Evolutionary conservation across 805 yeast species (phyloP).

Genomic region (Lachancea dasiensis): DNA sequence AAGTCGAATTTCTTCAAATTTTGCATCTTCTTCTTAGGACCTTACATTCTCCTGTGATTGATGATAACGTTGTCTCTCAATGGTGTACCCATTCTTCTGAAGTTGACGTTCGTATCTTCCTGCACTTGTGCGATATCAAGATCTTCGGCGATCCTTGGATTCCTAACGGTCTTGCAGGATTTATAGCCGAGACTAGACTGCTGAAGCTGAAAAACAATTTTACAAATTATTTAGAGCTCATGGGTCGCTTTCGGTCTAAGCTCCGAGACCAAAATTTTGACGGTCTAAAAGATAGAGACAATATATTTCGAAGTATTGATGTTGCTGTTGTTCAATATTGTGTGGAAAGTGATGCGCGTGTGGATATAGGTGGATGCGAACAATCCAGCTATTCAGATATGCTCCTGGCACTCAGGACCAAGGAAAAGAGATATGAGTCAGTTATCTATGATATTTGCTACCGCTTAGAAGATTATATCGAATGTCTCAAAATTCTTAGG

Average conservation of each 20-base stretch:
- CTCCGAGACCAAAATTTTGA: slow-evolving; percentile 3
- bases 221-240: slow-evolving; percentile 8
- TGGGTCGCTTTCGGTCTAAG: slow-evolving; percentile 9
- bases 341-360: slow-evolving; percentile 5
- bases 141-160: slow-evolving; percentile 30
- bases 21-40: slow-evolving; percentile 20
- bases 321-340: slow-evolving; percentile 17
- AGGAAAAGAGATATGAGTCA: slow-evolving; percentile 1
- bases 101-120: slow-evolving; percentile 26
- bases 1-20: slow-evolving; percentile 18
- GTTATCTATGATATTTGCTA: slow-evolving; percentile 1
- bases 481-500: slow-evolving; percentile 2
- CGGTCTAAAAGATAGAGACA: slow-evolving; percentile 13
- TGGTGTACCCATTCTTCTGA: slow-evolving; percentile 18
- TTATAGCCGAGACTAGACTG: slow-evolving; percentile 19
- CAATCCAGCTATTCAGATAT: slow-evolving; percentile 14
- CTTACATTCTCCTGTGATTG: slow-evolving; percentile 23
- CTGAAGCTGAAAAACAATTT: slow-evolving; percentile 26
- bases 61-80: slow-evolving; percentile 12
- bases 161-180: slow-evolving; percentile 23
- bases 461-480: background rate
- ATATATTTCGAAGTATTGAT: slow-evolving; percentile 23
- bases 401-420: slow-evolving; percentile 11
- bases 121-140: slow-evolving; percentile 22
- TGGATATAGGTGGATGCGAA: slow-evolving; percentile 16